Conservation (phyloP, 208 protist species). For the Crithidia fasciculata region DNA sequence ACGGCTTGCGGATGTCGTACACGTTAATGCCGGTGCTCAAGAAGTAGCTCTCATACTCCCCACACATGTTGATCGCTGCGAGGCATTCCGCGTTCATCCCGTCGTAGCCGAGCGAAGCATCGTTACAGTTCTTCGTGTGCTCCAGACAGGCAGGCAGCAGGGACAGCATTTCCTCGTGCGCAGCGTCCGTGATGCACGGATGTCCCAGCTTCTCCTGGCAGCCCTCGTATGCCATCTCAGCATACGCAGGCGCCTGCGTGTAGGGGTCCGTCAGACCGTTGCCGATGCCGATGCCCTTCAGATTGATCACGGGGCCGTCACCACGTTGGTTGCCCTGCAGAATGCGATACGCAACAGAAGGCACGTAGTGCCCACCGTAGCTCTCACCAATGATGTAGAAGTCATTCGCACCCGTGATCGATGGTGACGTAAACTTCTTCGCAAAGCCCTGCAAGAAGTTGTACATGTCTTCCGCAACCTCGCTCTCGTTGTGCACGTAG, state of each 20-base stretch:
- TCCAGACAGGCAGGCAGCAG: background rate
- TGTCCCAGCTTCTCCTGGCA: conserved; percentile 52
- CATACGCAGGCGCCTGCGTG: conserved; percentile 73
- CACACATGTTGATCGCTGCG: background rate
- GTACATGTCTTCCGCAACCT: conserved; percentile 90
- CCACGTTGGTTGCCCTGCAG: conserved; percentile 42
- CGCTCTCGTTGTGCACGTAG: conserved; percentile 65
- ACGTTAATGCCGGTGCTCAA: conserved; percentile 41
- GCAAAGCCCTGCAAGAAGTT: conserved; percentile 80
- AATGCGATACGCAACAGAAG: conserved; percentile 48
- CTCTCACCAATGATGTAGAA: conserved; percentile 87
- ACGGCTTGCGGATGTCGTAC: conserved; percentile 83
- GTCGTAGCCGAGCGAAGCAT: background rate
- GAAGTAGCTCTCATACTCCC: background rate
- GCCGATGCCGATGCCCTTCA: conserved; percentile 77
- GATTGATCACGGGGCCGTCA: conserved; percentile 45
- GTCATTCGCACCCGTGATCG: conserved; percentile 57
- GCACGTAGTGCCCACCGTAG: conserved; percentile 85
- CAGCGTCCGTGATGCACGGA: conserved; percentile 49
- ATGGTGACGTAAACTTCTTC: conserved; percentile 35
- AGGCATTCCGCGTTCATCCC: background rate
- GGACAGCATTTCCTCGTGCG: conserved; percentile 49
- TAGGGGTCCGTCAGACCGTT: conserved; percentile 90
- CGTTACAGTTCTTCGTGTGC: background rate
- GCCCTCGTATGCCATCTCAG: conserved; percentile 57